Base-by-base conservation (phyloP, 139 green algal genomes). In the Edaphochlamys debaryana region DNA sequence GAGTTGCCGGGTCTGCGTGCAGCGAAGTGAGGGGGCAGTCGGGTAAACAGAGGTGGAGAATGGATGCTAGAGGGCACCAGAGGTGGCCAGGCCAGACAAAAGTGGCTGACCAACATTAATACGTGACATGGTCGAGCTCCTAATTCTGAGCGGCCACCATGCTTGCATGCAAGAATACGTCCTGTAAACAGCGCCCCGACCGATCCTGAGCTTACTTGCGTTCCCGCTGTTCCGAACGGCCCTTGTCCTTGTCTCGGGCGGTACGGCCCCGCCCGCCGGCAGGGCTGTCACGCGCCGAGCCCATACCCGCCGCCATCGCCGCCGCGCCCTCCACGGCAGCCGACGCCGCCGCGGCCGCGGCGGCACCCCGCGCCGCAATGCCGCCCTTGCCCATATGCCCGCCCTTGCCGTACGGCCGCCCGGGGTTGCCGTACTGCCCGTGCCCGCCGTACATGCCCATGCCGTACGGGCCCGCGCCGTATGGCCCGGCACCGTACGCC, bases 121-220 rank as follows among this genome's bases (percentile, higher is more conserved):
- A n/a, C n/a, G n/a, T n/a, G n/a, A n/a, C n/a, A n/a, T n/a, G n/a
- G n/a, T n/a, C n/a, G n/a, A n/a, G n/a, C n/a, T n/a, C n/a, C n/a
- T n/a, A n/a, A n/a, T n/a, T n/a, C n/a, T n/a, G n/a, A n/a, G n/a
- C n/a, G n/a, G n/a, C n/a, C n/a, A n/a, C n/a, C n/a, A n/a, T n/a
- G n/a, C n/a, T n/a, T n/a, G n/a, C n/a, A n/a, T n/a, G n/a, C n/a
- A n/a, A n/a, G n/a, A n/a, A n/a, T n/a, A n/a, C n/a, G n/a, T n/a
- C n/a, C n/a, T n/a, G n/a, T n/a, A n/a, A n/a, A n/a, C n/a, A n/a
- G n/a, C n/a, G n/a, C n/a, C n/a, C n/a, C n/a, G n/a, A n/a, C n/a
- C n/a, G n/a, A n/a, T n/a, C n/a, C n/a, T n/a, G n/a, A n/a, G n/a
- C 73, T 69, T 30, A 80, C 73, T 80, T 80, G 73, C 73, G 56